Conservation (phyloP, 805 yeast genomes). For the Komagataella ulmi region DNA sequence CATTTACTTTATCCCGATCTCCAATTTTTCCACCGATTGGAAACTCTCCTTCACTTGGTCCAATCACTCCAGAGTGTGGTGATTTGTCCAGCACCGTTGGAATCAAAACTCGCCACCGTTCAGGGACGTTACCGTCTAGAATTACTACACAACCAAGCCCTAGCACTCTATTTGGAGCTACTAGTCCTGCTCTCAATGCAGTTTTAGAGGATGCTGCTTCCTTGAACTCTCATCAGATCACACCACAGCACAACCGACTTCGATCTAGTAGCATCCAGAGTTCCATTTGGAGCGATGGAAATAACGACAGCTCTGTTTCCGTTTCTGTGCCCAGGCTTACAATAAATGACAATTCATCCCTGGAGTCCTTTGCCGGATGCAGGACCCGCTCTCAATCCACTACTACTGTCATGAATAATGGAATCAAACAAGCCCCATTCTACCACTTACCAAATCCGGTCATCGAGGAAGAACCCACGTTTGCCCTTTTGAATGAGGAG, state of each 20-base stretch:
- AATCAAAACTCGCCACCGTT: slow-evolving; percentile 47
- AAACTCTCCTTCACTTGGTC: neutral
- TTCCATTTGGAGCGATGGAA: slow-evolving; percentile 44
- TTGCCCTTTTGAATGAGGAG: slow-evolving; percentile 1
- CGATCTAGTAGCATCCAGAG: slow-evolving; percentile 44
- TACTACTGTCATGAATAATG: slow-evolving; percentile 14
- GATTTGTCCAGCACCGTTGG: slow-evolving; percentile 15
- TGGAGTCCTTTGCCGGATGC: slow-evolving; percentile 1
- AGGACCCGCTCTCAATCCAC: slow-evolving; percentile 42
- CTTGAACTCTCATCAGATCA: neutral
- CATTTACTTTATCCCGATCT: neutral
- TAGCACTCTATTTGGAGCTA: slow-evolving; percentile 9
- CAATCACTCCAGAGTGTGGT: neutral
- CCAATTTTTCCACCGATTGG: neutral
- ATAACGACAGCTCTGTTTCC: neutral
- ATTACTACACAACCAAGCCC: slow-evolving; percentile 18
- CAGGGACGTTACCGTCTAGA: slow-evolving; percentile 70
- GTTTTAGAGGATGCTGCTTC: slow-evolving; percentile 11
- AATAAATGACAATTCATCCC: neutral
- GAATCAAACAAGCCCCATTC: slow-evolving; percentile 5
- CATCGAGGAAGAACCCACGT: slow-evolving; percentile 13
- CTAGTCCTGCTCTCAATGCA: slow-evolving; percentile 14
- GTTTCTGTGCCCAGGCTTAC: slow-evolving; percentile 5
- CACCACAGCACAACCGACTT: slow-evolving; percentile 18
- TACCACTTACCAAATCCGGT: neutral